phyloP scores from a whole-genome alignment of 345 rosid species.

The Eucalyptus sideroxylon region DNA sequence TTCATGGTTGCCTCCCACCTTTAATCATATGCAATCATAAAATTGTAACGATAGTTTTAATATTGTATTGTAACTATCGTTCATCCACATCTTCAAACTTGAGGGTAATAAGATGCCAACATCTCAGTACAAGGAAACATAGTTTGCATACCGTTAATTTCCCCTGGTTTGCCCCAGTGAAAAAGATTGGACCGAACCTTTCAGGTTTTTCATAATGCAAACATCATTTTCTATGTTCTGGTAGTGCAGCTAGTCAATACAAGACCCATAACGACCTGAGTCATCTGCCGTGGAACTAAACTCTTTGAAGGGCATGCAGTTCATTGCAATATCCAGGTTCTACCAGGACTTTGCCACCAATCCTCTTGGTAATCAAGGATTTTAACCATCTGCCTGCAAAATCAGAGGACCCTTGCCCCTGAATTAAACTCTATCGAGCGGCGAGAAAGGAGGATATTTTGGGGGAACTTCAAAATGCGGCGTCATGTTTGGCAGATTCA shows the following conservation, averaged over 20 bases:
- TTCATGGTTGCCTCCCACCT: not conserved
- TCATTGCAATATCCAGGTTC: not conserved
- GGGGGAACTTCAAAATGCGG: slow-evolving; percentile 7
- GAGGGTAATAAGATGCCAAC: not conserved
- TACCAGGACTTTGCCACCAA: not conserved
- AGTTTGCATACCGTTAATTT: not conserved
- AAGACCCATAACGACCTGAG: not conserved
- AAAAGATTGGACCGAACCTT: not conserved
- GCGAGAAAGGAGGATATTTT: slow-evolving; percentile 57
- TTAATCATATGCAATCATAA: not conserved
- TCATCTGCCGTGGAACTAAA: not conserved
- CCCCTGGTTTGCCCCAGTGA: not conserved
- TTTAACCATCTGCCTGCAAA: not conserved
- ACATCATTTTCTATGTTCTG: not conserved
- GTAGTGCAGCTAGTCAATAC: not conserved
- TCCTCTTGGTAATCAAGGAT: not conserved
- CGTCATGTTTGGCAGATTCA: not conserved
- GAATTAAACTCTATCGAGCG: slow-evolving; percentile 62
- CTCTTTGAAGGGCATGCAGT: not conserved
- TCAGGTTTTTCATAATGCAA: not conserved
- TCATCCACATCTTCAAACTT: not conserved
- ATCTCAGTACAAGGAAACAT: not conserved
- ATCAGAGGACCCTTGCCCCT: not conserved
- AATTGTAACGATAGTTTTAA: not conserved
- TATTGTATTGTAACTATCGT: not conserved